Base-by-base conservation (phyloP, 2,329 filamentous ascomycete genomes). In the Penicillium sp. region DNA sequence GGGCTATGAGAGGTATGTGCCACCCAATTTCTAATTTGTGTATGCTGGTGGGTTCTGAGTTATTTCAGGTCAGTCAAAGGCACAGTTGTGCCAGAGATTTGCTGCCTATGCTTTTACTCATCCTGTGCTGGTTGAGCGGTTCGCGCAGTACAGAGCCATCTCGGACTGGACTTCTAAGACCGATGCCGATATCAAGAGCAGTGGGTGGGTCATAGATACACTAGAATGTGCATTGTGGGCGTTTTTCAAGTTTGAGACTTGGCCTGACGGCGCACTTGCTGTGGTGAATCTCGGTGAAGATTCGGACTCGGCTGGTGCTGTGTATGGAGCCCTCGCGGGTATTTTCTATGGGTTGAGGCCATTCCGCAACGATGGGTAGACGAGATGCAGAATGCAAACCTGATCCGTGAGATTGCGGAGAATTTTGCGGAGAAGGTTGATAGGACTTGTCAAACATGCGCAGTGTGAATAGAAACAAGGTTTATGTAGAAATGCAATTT, bases 271-370 rank as follows among this genome's bases (percentile, higher is more conserved):
- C 0, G 76, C 72, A 3, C 54, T 78, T 33, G 71, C 67, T 44
- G 74, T 73, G 1, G 76, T 79, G 0, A 80, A 79, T 67, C 56
- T 77, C 24, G 76, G 76, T 1, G 69, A 75, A 51, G 77, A 79
- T 66, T 72, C 77, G 11, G 78, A 80, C 65, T 79, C 76, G 1
- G 75, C 76, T 11, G 77, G 73, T 16, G 77, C 77, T 2, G 72
- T 79, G 35, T 79, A 78, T 65, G 78, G 77, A 3, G 76, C 75
- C 4, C 54, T 80, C 21, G 76, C 76, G 3, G 76, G 76, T 0
- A 71, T 72, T 3, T 78, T 70, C 59, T 78, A 78, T 67, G 76
- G 73, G 48, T 68, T 33, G 72, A 71, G 9, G 59, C 55, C 4
- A 72, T 76, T 24, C 72, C 74, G 13, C 13, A 33, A n/a, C 54